A percentile compares a stretch with the other conserved stretches of the same genome.
These are phyloP conservation scores for Melanogaster broomeanus DNA, from an alignment of 768 basidiomycete species.

Conservation along the genomic window DNA sequence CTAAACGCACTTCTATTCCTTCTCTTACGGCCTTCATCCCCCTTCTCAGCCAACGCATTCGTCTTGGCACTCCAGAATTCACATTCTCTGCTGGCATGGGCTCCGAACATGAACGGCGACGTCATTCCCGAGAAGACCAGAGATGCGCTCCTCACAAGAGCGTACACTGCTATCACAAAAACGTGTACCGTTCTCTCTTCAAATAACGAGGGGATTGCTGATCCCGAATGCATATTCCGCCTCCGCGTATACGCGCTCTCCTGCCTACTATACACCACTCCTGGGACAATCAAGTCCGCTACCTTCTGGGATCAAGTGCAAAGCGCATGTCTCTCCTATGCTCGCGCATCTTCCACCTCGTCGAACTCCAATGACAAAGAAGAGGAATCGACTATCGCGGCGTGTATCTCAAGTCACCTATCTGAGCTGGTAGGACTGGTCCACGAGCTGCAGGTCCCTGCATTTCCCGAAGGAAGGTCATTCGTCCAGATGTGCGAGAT, in stretches of 20 bases:
- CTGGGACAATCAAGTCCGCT: slow-evolving; percentile 46
- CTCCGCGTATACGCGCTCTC: slow-evolving; percentile 48
- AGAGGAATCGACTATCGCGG: slow-evolving; percentile 26
- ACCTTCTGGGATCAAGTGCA: slow-evolving; percentile 73
- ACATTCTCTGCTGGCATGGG: slow-evolving; percentile 53
- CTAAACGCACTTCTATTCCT: slow-evolving; percentile 43
- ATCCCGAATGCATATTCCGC: slow-evolving; percentile 30
- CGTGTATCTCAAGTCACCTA: slow-evolving; percentile 45
- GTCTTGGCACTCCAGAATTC: slow-evolving; percentile 28
- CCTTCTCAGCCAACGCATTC: slow-evolving; percentile 25
- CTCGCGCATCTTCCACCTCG: slow-evolving; percentile 18
- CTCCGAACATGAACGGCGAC: slow-evolving; percentile 38
- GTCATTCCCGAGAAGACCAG: slow-evolving; percentile 51
- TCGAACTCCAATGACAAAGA: slow-evolving; percentile 20
- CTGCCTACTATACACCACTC: slow-evolving; percentile 49
- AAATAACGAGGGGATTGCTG: slow-evolving; percentile 9
- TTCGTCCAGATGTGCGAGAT: slow-evolving; percentile 71
- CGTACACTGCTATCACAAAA: slow-evolving; percentile 54
- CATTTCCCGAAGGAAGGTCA: slow-evolving; percentile 49
- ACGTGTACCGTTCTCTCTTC: slow-evolving; percentile 34
- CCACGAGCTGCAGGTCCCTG: slow-evolving; percentile 35
- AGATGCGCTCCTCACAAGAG: slow-evolving; percentile 59
- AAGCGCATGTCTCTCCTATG: slow-evolving; percentile 45
- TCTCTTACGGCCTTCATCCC: slow-evolving; percentile 17
- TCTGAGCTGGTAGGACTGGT: slow-evolving; percentile 43